Base-by-base conservation (phyloP, 306 rosid genomes). In the Benincasa hispida region DNA sequence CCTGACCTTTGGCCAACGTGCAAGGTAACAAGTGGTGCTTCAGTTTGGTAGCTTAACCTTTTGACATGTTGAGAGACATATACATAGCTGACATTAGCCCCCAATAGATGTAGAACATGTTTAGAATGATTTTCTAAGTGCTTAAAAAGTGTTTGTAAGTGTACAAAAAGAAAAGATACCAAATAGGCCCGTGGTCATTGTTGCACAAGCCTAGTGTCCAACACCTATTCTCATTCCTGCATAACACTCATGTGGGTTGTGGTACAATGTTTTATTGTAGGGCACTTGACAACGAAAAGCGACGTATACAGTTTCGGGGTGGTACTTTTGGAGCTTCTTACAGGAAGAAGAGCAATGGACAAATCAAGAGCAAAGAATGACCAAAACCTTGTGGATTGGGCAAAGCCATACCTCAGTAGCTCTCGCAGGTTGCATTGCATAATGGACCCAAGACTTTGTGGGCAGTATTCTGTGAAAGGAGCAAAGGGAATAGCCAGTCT, bases 381-480 rank as follows among this genome's bases (percentile, higher is more conserved):
- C 78, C 99, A 90, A 80, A 92, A 81, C 82, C 89, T 95, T 5
- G 94, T 90, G 59, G 99, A 92, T 69, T 95, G 99, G 99, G 83
- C 96, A 61, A 92, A 82, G 75, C 98, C 99, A 0, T 90, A 89
- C 83, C 78, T 95, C 76, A 85, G 72, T 2, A 90, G 89, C 57
- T 80, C 86, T 22, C 81, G 96, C 51, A 84, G 93, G 77, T 51
- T 90, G 83, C 77, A 91, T 21, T 88, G 62, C 76, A 85, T 94
- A 21, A 82, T 94, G 85, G 99, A 94, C 77, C 93, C 93, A 50
- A 91, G 93, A 60, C 89, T 94, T 62, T 82, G 83, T 24, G 96
- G 99, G 15, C 99, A 90, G 78, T 94, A 92, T 81, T 90, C 99
- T 1, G 96, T 89, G 17, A 94, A 94, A 66, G 97, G 99, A 19